Base-by-base conservation (phyloP, 2,329 filamentous ascomycete species). In the Macrophomina tecta region DNA sequence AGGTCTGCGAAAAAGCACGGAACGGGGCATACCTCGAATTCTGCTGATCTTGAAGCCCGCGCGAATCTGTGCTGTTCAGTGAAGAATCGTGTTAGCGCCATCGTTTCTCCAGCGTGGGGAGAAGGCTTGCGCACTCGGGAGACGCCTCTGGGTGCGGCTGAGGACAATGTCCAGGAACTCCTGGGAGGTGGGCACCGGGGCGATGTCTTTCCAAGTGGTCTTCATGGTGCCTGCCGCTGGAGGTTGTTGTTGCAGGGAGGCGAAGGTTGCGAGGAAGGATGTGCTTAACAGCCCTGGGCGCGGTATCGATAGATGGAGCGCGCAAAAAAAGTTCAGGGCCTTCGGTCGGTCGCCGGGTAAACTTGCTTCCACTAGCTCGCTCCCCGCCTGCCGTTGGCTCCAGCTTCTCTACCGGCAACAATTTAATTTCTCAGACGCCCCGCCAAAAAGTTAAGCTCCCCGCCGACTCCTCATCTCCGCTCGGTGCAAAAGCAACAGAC, bases 101-200 rank as follows among this genome's bases (percentile, higher is more conserved):
- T 18, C 9, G 14, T 28, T 7, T n/a, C n/a, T 49, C 23, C 46
- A 18, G 3, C 46, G 23, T 49, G 46, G n/a, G 8, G 23, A 9
- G 7, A 23, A 30, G 23, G 48, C 23, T 28, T 23, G 30, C 48
- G 23, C 23, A 23, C 23, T 30, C 2, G 42, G 42, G 70, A 99
- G 85, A 69, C 94, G 90, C 77, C 94, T 87, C 85, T 98, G 94
- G 69, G 77, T 79, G 68, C 95, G 87, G 76, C 92, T 96, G 75
- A 99, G 87, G 71, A 98, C 94, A 79, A 99, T 97, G 82, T 99
- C 95, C 74, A 99, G 86, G 77, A 99, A 98, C 82, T 99, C 95
- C 84, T 96, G 91, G 79, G 90, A 90, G 75, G 92, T 96, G 67
- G 94, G 94, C 72, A 97, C 92, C 71, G 93, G 92, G 70, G 91